A percentile compares a stretch with the other conserved stretches of the same genome.
Evolutionary conservation across 164 flowering plant genomes (phyloP).

Genomic region (Akebia trifoliata): DNA sequence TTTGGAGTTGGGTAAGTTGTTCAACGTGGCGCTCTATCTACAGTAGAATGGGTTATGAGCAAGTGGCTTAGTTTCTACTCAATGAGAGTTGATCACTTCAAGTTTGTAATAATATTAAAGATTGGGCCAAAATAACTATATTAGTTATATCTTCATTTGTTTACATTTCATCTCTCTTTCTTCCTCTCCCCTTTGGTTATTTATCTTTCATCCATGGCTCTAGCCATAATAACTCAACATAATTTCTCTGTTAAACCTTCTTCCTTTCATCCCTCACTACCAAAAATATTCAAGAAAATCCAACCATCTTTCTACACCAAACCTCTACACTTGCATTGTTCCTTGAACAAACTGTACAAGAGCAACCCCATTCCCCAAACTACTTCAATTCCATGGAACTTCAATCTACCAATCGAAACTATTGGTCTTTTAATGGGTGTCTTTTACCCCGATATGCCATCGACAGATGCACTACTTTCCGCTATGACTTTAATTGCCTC

Average conservation of each 20-base stretch:
- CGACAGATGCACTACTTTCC: background rate
- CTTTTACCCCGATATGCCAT: conserved; percentile 3
- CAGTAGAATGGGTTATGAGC: too few species aligned
- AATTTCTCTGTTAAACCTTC: background rate
- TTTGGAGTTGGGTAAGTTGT: too few species aligned
- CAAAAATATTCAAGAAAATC: background rate
- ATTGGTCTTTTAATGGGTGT: conserved; percentile 3
- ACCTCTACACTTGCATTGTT: background rate
- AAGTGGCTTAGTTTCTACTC: too few species aligned
- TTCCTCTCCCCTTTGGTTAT: too few species aligned
- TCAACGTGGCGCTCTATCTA: too few species aligned
- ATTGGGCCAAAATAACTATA: too few species aligned
- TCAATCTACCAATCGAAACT: background rate
- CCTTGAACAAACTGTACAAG: background rate
- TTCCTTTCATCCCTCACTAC: background rate
- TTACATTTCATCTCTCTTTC: too few species aligned
- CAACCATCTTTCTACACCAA: background rate
- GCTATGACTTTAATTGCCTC: background rate
- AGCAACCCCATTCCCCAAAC: background rate
- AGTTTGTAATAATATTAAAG: too few species aligned
- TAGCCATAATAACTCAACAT: background rate
- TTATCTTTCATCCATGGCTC: too few species aligned
- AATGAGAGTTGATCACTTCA: too few species aligned
- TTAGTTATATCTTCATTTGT: too few species aligned
- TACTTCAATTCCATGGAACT: background rate